Evolutionary conservation across 169 alveolate genomes (phyloP).

Genomic region (Ichthyophthirius multifiliis): DNA sequence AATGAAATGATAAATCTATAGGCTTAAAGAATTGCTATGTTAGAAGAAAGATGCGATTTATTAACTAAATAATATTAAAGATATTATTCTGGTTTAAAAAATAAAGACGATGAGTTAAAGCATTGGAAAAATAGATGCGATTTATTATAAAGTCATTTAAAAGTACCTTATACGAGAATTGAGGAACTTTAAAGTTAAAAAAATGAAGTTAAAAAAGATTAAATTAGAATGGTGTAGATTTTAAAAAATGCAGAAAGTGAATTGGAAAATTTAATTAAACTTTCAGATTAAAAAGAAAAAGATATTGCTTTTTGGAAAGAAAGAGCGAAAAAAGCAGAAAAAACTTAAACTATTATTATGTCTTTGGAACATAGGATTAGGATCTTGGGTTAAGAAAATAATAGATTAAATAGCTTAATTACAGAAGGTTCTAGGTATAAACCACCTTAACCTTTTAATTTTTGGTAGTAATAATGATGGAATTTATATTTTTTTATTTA

Average conservation of each 20-base stretch:
- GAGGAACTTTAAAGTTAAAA: not conserved
- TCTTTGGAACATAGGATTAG: constrained; percentile 8
- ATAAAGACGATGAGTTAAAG: not conserved
- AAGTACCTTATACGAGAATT: not conserved
- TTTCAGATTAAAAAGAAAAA: not conserved
- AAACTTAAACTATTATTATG: constrained; percentile 5
- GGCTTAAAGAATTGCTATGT: not conserved
- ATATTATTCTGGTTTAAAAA: not conserved
- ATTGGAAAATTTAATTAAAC: not conserved
- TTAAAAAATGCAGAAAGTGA: not conserved
- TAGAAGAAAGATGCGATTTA: constrained; percentile 1
- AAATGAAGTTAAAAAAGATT: not conserved
- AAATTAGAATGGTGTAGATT: not conserved
- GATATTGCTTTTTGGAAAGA: constrained; percentile 3
- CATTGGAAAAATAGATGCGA: constrained; percentile 6
- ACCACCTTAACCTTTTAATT: not conserved
- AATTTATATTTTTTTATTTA: not conserved
- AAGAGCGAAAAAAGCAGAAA: constrained; percentile 12
- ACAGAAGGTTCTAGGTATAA: not conserved
- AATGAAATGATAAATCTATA: constrained; percentile 1
- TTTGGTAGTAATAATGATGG: not conserved
- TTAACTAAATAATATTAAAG: not conserved
- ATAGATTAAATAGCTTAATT: not conserved
- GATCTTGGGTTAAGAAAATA: not conserved
- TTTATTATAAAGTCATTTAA: not conserved